Evolutionary conservation across 106 monocot species (phyloP), one percentile per base, ranked within the genome.

Genomic region (Agapanthus africanus): DNA sequence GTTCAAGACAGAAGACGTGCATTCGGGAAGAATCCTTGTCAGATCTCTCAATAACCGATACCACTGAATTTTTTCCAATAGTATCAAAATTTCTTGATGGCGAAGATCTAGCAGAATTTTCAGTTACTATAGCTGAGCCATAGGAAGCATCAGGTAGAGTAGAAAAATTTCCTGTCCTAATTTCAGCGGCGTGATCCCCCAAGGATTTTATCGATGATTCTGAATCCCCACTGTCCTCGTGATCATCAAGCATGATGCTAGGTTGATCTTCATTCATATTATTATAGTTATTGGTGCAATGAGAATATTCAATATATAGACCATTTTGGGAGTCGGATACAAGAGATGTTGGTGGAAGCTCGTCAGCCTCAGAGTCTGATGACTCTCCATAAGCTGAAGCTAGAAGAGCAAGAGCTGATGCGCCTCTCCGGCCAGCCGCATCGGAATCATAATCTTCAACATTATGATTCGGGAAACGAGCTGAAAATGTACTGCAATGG

Each of bases 1-100:
- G 95, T 62, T 91, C 91, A 47, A 95, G 95, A 82, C 95, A 95
- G 73, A 95, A 95, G 15, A 95, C 83, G 73, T 95, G 95, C 85
- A 81, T 88, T 75, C 85, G 82, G 50, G 79, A 85, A 70, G 91
- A 91, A 75, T 91, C 88, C 61, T 81, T 95, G 59, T 84, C 83
- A 44, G 59, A 69, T 59, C 40, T 77, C 40, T 72, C 74, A 66
- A 75, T 66, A 46, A 50, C 78, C 59, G 79, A 37, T 22, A 61
- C 31, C n/a, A 27, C 35, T 69, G 80, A 70, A 32, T 47, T 71
- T 52, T 39, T 50, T n/a, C 75, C 42, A 7, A 64, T 59, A 16
- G 71, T 31, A 71, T 71, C 74, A 30, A 44, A n/a, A 59, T 77
- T 67, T 4, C 50, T 51, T 37, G 13, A 57, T 32, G 57, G 57